A percentile compares a stretch with the other conserved stretches of the same genome.
phyloP scores from a whole-genome alignment of 73 alveolate genomes.

The Uronychia binucleata region DNA sequence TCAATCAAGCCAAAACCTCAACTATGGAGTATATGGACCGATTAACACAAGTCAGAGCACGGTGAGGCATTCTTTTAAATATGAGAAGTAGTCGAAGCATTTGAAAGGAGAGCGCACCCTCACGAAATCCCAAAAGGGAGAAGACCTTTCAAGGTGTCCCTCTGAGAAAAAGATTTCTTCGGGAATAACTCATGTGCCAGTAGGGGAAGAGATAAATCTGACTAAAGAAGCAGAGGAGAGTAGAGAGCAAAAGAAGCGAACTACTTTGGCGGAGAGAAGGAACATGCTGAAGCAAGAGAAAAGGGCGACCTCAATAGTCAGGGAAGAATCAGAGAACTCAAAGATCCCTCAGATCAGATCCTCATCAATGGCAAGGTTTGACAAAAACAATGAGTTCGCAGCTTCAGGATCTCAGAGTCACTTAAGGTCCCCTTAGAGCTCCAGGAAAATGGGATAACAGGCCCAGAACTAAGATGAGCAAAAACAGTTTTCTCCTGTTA shows the following conservation, averaged over 20 bases:
- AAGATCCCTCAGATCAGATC: not conserved
- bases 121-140: not conserved
- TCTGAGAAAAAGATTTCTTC: not conserved
- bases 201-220: not conserved
- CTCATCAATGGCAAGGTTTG: not conserved
- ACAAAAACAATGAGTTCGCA: too few species aligned
- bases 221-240: not conserved
- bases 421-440: not conserved
- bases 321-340: not conserved
- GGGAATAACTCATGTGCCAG: not conserved
- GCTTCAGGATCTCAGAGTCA: not conserved
- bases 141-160: not conserved
- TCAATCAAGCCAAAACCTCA: not conserved
- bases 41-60: too few species aligned
- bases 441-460: too few species aligned
- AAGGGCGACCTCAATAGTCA: not conserved
- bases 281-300: not conserved
- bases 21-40: not conserved
- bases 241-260: not conserved
- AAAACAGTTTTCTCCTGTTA: not conserved
- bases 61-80: too few species aligned
- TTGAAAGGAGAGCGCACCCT: too few species aligned
- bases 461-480: not conserved
- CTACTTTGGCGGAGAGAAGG: not conserved
- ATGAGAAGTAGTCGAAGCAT: too few species aligned